Base-by-base conservation (phyloP, 1,284 basidiomycete genomes). In the Trichosporon asahii region DNA sequence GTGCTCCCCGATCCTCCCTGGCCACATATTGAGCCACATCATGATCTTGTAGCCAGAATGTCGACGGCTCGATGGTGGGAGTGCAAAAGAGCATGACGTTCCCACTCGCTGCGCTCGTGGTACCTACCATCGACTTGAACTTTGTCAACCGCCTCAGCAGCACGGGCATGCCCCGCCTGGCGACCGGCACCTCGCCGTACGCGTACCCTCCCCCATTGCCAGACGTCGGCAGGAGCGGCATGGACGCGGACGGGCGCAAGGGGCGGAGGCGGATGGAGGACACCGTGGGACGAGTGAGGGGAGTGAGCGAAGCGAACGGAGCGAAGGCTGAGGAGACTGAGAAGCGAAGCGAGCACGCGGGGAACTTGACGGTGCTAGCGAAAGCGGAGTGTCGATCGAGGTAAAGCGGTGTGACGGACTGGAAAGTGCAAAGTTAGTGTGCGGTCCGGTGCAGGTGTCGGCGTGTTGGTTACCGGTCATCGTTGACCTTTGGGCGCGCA, bases 91-190 rank as follows among this genome's bases (percentile, higher is more conserved):
- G n/a, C n/a, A n/a, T n/a, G n/a, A n/a, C n/a, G n/a, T n/a, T 37
- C 35, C 35, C 35, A 37, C 11, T 37, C 31, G 27, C 60, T 61
- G 18, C 33, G n/a, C 40, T 44, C 40, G 40, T 37, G 64, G 12
- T 35, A 79, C 88, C 64, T 74, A 91, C 93, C 93, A 95, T 94
- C 80, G 93, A 90, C 70, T 91, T 90, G 76, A 94, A 91, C 72
- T 91, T 88, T 75, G 90, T 88, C 70, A 94, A 80, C 60, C 93
- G 85, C 75, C 89, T 86, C 79, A 94, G 90, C 76, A 94, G 90
- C 63, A 91, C 85, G 27, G 92, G 92, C 53, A 94, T 21, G 14
- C 72, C 72, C 31, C 72, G 60, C 29, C 27, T 31, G 4, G 27
- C 27, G 27, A 61, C 27, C 57, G 57, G 57, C 27, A 61, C 57